A percentile compares a stretch with the other conserved stretches of the same genome.
phyloP scores from a whole-genome alignment of 78 protist genomes.

The Speleostelium caveatum region DNA sequence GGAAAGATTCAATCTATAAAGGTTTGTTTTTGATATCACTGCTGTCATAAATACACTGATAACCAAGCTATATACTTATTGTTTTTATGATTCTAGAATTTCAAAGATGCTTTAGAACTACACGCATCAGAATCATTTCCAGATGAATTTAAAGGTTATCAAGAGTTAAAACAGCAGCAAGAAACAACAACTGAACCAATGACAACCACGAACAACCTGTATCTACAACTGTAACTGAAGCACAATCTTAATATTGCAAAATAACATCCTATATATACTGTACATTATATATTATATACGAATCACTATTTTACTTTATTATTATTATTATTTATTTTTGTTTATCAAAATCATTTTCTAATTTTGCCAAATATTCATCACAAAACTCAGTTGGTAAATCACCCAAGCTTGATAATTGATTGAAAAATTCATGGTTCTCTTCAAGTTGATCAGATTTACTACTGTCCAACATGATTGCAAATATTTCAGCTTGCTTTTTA shows the following conservation, averaged over 20 bases:
- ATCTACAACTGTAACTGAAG: too few relatives aligned
- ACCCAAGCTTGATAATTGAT: conserved; percentile 21
- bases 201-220: too few relatives aligned
- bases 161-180: not conserved
- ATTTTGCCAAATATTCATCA: conserved; percentile 19
- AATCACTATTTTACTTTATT: too few relatives aligned
- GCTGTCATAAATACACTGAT: not conserved
- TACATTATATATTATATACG: too few relatives aligned
- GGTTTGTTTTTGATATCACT: not conserved
- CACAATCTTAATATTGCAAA: too few relatives aligned
- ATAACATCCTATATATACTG: too few relatives aligned
- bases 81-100: conserved; percentile 3
- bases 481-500: conserved; percentile 33
- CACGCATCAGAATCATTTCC: conserved; percentile 42
- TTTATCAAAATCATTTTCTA: conserved; percentile 22
- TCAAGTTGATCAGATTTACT: not conserved
- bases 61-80: not conserved
- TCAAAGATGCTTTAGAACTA: conserved; percentile 35
- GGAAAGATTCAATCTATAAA: conserved; percentile 72
- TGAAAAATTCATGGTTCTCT: not conserved
- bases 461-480: not conserved
- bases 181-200: too few relatives aligned
- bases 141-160: conserved; percentile 44
- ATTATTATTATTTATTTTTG: not conserved
- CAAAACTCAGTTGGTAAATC: conserved; percentile 54